phyloP scores from a whole-genome alignment of 2,329 filamentous ascomycete species.

The Colletotrichum filicis region DNA sequence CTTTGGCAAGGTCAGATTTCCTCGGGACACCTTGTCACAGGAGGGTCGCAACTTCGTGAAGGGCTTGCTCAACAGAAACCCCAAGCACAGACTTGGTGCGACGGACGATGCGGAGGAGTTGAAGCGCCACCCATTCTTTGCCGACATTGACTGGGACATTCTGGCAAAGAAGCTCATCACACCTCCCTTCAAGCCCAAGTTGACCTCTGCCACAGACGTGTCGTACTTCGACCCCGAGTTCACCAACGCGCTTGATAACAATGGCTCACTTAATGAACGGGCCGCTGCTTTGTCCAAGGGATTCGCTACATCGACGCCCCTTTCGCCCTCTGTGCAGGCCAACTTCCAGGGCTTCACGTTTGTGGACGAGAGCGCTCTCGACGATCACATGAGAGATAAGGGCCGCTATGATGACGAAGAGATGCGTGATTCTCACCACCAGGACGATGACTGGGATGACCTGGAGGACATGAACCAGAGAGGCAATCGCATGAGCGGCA shows the following conservation, averaged over 20 bases:
- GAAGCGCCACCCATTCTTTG: slow-evolving; percentile 94
- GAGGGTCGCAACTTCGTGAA: slow-evolving; percentile 99
- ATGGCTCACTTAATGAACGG: slow-evolving; percentile 89
- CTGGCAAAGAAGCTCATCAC: slow-evolving; percentile 91
- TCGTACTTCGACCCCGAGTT: slow-evolving; percentile 99
- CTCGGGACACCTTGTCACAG: slow-evolving; percentile 90
- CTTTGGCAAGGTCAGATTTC: slow-evolving; percentile 97
- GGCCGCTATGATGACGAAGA: slow-evolving; percentile 64
- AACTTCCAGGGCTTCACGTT: slow-evolving; percentile 99
- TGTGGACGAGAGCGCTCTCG: slow-evolving; percentile 96
- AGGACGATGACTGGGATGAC: slow-evolving; percentile 69
- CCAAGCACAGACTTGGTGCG: slow-evolving; percentile 92
- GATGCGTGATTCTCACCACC: slow-evolving; percentile 64
- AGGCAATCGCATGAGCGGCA: slow-evolving; percentile 72
- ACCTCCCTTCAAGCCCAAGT: slow-evolving; percentile 96
- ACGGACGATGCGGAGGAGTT: slow-evolving; percentile 92
- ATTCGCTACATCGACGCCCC: slow-evolving; percentile 87
- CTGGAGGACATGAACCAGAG: slow-evolving; percentile 64
- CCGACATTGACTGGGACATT: slow-evolving; percentile 91
- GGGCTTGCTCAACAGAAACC: slow-evolving; percentile 95
- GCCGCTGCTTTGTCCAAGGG: slow-evolving; percentile 88
- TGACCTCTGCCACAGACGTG: slow-evolving; percentile 95
- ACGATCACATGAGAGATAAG: slow-evolving; percentile 79
- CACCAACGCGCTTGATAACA: slow-evolving; percentile 90
- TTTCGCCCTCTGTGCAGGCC: slow-evolving; percentile 95